Evolutionary conservation across 768 basidiomycete genomes (phyloP), one percentile per base, ranked within the genome.

Genomic region (Mycena belliarum): DNA sequence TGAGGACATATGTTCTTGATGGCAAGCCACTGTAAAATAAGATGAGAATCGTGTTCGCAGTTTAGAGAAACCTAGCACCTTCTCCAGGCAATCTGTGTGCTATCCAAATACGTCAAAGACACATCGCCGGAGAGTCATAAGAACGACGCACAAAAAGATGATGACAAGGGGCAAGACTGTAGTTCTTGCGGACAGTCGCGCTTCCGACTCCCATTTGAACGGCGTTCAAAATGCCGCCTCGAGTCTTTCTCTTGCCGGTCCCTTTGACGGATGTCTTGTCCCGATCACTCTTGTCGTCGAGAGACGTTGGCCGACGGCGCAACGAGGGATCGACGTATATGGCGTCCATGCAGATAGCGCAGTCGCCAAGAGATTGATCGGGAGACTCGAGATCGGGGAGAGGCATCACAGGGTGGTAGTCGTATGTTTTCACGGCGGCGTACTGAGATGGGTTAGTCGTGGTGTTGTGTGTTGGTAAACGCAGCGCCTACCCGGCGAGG

Each of bases 1-100:
- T 93, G 86, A n/a, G 93, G 93, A 67, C 93, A 95, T 38, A 95
- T 93, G 61, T 91, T 94, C 89, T 90, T 89, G 68, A 90, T 87
- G 49, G 85, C 84, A 60, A 90, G 79, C 89, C 89, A 91, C 83
- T 84, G 61, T 45, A 46, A 62, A 49, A 46, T 20, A 14, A 35
- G 57, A 21, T 72, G 12, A 69, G 50, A 47, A 55, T 6, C 25
- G 44, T 23, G 10, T 21, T 10, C 9, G n/a, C 21, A 21, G 49
- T 11, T 2, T 25, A 43, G 26, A 2, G 33, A 43, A 33, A 57
- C n/a, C 37, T n/a, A 52, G 21, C 67, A 85, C 85, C 77, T 84
- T 82, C 75, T 95, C 89, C 29, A 95, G 76, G 75, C 93, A 95
- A 21, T 88, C 87, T 0, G 93, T 94, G 66, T 95, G 93, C 89